Evolutionary conservation across 1,139 yeast species (phyloP).

Genomic region (Pneumocystis sp.): DNA sequence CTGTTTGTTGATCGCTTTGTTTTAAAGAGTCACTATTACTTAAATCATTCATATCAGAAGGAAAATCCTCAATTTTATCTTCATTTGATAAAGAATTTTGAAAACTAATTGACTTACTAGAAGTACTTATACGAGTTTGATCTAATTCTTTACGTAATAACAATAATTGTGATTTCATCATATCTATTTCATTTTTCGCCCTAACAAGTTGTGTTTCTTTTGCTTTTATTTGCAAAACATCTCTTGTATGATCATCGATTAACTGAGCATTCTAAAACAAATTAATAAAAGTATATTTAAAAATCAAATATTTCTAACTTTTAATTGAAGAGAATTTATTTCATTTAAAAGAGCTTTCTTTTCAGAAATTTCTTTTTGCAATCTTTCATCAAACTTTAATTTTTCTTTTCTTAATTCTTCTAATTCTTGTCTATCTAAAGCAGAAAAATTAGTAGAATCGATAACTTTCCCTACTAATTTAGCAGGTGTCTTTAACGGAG

Average conservation of each 20-base stretch:
- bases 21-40: background rate
- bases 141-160: background rate
- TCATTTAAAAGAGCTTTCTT: slow-evolving; percentile 12
- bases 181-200: slow-evolving; percentile 4
- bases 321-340: background rate
- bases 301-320: slow-evolving; percentile 23
- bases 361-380: slow-evolving; percentile 29
- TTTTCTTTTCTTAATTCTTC: slow-evolving; percentile 40
- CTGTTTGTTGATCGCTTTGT: background rate
- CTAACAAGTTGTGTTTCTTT: slow-evolving; percentile 8
- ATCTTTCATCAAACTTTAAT: slow-evolving; percentile 34
- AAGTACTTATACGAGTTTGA: background rate
- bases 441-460: slow-evolving; percentile 20
- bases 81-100: background rate
- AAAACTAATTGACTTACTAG: background rate
- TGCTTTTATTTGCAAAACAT: slow-evolving; percentile 19
- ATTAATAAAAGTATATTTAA: background rate
- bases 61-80: background rate
- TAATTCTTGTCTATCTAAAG: slow-evolving; percentile 34
- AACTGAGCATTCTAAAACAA: slow-evolving; percentile 31
- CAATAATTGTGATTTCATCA: slow-evolving; percentile 1
- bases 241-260: slow-evolving; percentile 33
- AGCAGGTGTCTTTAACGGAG: slow-evolving; percentile 11
- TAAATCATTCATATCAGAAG: background rate
- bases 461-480: slow-evolving; percentile 17